Conservation (phyloP, 805 yeast genomes). For the Yamadazyma olivae region DNA sequence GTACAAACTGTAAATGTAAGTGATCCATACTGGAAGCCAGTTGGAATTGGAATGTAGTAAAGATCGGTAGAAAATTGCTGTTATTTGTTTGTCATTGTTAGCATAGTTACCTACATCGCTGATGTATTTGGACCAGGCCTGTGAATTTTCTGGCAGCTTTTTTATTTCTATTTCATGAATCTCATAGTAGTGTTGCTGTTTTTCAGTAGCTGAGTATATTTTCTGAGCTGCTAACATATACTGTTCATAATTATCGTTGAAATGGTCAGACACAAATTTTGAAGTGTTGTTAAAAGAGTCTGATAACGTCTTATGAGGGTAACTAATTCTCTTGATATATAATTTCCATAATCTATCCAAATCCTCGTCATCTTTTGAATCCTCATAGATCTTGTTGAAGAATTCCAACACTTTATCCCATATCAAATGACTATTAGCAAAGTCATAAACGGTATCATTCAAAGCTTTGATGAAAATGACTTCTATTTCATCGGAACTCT, state of each 20-base stretch:
- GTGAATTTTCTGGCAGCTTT: slow-evolving; percentile 13
- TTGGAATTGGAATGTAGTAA: slow-evolving; percentile 6
- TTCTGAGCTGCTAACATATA: slow-evolving; percentile 36
- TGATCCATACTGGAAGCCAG: slow-evolving; percentile 27
- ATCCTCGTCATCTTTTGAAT: slow-evolving; percentile 8
- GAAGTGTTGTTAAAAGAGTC: slow-evolving; percentile 41
- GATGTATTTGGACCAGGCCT: slow-evolving; percentile 33
- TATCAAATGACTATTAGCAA: slow-evolving; percentile 7
- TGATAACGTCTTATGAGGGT: slow-evolving; percentile 42
- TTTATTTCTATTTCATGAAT: slow-evolving; percentile 25
- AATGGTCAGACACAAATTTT: slow-evolving; percentile 31
- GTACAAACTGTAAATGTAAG: slow-evolving; percentile 24
- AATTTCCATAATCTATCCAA: slow-evolving; percentile 18
- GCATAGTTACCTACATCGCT: slow-evolving; percentile 21
- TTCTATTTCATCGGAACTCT: slow-evolving; percentile 6
- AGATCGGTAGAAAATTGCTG: slow-evolving; percentile 31
- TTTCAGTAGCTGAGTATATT: slow-evolving; percentile 26
- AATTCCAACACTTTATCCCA: slow-evolving; percentile 10
- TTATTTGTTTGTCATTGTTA: slow-evolving; percentile 9
- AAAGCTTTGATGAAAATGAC: slow-evolving; percentile 18
- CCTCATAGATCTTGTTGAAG: slow-evolving; percentile 6
- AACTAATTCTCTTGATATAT: slow-evolving; percentile 28
- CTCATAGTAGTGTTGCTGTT: slow-evolving; percentile 30
- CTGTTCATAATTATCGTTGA: slow-evolving; percentile 24
- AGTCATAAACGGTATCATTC: slow-evolving; percentile 23